Conservation (phyloP, 257 asterid genomes). For the Handroanthus guayacan region DNA sequence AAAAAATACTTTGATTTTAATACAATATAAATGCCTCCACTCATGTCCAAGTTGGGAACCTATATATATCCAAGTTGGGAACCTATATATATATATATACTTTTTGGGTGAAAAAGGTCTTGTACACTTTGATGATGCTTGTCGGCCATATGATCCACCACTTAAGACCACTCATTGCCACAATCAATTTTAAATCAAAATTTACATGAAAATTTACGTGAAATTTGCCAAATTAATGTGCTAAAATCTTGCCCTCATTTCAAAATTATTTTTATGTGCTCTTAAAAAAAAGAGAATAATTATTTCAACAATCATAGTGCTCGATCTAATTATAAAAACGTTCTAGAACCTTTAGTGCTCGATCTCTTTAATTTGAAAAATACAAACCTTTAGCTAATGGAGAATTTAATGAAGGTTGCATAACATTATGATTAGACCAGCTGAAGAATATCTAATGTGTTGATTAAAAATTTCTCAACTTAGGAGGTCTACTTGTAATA, state of each 20-base stretch:
- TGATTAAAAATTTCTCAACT: too few species aligned
- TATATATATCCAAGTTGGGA: not conserved
- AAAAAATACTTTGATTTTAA: constrained; percentile 5
- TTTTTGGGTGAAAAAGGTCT: constrained; percentile 42
- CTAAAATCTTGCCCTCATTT: not conserved
- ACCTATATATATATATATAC: not conserved
- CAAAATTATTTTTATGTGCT: not conserved
- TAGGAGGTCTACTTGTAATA: too few species aligned
- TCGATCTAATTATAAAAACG: not conserved
- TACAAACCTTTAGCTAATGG: too few species aligned
- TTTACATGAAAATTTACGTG: not conserved
- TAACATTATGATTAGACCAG: too few species aligned
- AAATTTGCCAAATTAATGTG: not conserved
- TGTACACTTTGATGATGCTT: constrained; percentile 58
- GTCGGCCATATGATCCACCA: constrained; percentile 61
- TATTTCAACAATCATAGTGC: not conserved
- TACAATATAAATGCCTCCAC: constrained; percentile 36
- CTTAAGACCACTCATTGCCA: constrained; percentile 31
- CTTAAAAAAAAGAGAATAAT: not conserved
- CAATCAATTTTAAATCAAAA: not conserved
- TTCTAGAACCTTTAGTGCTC: too few species aligned
- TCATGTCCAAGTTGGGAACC: constrained; percentile 42
- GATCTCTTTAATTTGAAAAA: too few species aligned
- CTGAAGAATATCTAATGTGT: too few species aligned
- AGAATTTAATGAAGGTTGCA: too few species aligned